Base-by-base conservation (phyloP, 345 rosid species). In the Syzygium grande region DNA sequence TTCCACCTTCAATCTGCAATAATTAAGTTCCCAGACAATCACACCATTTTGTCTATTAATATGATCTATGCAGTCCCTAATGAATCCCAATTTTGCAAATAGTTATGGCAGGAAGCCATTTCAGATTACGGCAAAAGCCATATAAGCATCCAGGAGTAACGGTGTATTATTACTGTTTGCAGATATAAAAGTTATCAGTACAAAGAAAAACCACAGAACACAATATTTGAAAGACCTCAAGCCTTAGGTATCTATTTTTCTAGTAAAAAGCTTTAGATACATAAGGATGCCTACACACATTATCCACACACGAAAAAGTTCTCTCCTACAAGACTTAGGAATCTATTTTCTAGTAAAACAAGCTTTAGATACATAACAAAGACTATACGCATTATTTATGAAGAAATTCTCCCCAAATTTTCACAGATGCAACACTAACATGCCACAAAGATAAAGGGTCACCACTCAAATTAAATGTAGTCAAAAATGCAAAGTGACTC, bases 1-100 rank as follows among this genome's bases (percentile, higher is more conserved):
- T 85, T 87, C 99, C 98, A 88, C 93, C 95, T 90, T 96, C 96
- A 88, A 97, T 97, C 99, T 96, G 92, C 91, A 91, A 90, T n/a
- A 34, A 86, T 77, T 43, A 43, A 68, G 16, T 30, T n/a, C 56
- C 27, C 85, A 52, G 25, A 59, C 52, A 51, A 84, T 34, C 80
- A 55, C 59, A 13, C 25, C 43, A 84, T 29, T 51, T 51, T 84
- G 46, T 52, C 9, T 54, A 52, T 38, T 19, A 73, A 38, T 10
- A 73, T 73, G 80, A 73, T 38, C 14, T 73, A 34, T 73, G 22
- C 14, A 38, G 15, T 73, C 27, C 46, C 80, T 19, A 9, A 73
- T 0, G 27, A 73, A 38, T 73, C 27, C 80, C 46, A 38, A 19
- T 22, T 38, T 38, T 13, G 23, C 43, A 73, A 6, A 5, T 3